Percentiles rank a stretch among this genome's conserved stretches.
These are phyloP conservation scores for Pyrenophora tritici-repentis DNA, from an alignment of 2,329 filamentous ascomycete genomes.

Conservation along the genomic window DNA sequence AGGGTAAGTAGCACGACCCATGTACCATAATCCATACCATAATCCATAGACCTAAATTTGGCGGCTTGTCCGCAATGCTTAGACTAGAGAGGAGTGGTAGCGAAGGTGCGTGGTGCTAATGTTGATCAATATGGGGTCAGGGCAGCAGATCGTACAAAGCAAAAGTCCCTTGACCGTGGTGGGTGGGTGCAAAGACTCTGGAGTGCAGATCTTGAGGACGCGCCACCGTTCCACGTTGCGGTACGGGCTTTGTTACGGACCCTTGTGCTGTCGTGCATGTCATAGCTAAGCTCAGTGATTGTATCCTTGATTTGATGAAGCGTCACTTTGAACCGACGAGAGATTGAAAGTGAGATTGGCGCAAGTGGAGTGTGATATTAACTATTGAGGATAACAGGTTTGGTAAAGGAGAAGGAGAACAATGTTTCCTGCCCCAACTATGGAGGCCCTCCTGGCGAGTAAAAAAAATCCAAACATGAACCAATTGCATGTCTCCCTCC, in stretches of 20 bases:
- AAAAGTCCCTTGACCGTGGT: not conserved
- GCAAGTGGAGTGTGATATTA: no score
- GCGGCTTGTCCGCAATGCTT: not conserved
- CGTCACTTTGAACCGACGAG: no score
- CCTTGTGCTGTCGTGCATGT: not conserved
- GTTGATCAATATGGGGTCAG: not conserved
- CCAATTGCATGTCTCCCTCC: no score
- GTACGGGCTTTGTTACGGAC: not conserved
- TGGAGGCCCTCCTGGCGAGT: not conserved
- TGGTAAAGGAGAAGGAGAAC: no score
- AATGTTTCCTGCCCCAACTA: no score
- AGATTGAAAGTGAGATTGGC: no score
- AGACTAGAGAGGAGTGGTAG: no score
- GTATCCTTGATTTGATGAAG: no score
- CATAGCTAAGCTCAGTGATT: no score
- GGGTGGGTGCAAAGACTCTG: slow-evolving; percentile 3
- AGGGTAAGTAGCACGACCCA: slow-evolving; percentile 14
- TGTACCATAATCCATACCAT: slow-evolving; percentile 14
- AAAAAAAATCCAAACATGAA: no score
- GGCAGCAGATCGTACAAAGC: slow-evolving; percentile 6
- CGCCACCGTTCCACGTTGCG: slow-evolving; percentile 1
- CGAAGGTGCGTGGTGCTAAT: not conserved
- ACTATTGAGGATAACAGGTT: no score
- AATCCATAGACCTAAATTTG: not conserved
- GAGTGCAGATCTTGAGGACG: slow-evolving; percentile 21